These are phyloP conservation scores for Nothomitra cinnamomea DNA, from an alignment of 2,329 filamentous ascomycete species.

Conservation along the genomic window DNA sequence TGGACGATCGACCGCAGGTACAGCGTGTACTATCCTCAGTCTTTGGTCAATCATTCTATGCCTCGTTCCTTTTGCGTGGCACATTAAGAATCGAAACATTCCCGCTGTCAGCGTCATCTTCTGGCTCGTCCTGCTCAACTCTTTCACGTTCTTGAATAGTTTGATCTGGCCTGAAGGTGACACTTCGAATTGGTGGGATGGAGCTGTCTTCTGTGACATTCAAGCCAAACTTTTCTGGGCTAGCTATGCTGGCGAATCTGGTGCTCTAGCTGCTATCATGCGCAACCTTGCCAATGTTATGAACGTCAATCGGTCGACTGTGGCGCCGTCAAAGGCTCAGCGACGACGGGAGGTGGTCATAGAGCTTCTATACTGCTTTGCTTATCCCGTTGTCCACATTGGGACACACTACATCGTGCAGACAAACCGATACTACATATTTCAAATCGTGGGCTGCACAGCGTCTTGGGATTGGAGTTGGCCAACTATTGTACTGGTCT, in stretches of 20 bases:
- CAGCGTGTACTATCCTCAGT: conserved; percentile 31
- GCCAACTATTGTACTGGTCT: conserved; percentile 35
- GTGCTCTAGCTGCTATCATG: conserved; percentile 39
- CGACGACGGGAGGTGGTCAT: conserved; percentile 29
- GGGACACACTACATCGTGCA: conserved; percentile 42
- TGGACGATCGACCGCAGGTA: conserved; percentile 12
- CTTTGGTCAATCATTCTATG: conserved; percentile 33
- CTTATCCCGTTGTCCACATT: conserved; percentile 37
- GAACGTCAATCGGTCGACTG: conserved; percentile 36
- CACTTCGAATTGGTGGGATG: conserved; percentile 36
- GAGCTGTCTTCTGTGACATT: conserved; percentile 45
- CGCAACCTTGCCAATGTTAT: conserved; percentile 42
- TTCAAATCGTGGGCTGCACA: conserved; percentile 41
- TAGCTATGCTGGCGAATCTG: conserved; percentile 33
- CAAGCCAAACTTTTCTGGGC: conserved; percentile 41
- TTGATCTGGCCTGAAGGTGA: conserved; percentile 47
- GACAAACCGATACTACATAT: conserved; percentile 38
- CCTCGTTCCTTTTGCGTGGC: conserved; percentile 40
- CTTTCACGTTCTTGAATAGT: conserved; percentile 42
- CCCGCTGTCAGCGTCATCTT: conserved; percentile 38
- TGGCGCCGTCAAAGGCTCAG: conserved; percentile 32
- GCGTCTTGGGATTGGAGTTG: conserved; percentile 37
- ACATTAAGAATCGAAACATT: conserved; percentile 42
- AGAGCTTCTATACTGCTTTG: conserved; percentile 38
- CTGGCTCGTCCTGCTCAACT: conserved; percentile 38